Base-by-base conservation (phyloP, 1,139 yeast species). In the Diutina catenulata region DNA sequence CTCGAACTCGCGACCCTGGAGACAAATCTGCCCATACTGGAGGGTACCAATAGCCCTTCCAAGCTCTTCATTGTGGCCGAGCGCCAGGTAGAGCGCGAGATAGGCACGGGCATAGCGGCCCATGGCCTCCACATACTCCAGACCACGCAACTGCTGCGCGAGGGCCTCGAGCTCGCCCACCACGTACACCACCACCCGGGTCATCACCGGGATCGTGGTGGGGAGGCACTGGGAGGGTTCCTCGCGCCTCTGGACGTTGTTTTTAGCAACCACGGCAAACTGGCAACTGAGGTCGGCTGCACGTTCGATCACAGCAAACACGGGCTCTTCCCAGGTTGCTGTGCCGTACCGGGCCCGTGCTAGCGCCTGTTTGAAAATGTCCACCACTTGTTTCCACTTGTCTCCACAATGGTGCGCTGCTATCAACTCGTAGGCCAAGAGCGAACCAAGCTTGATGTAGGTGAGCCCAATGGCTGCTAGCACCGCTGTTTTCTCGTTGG, bases 11-110 rank as follows among this genome's bases (percentile, higher is more conserved):
- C 64, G 65, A 38, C 64, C 61, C 41, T 68, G 72, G 16, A 68
- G 50, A 18, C 53, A 51, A n/a, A 67, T 45, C 13, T 67, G 50
- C 21, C 69, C 50, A 38, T 54, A 65, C 39, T 65, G 63, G 4
- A 65, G 48, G 15, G 67, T 48, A 0, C 74, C 74, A 18, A 68
- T 54, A 1, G 73, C 69, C 31, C 56, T 59, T 1, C 74, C 74
- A 9, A 66, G 38, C 37, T 64, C 62, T 42, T 63, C 68, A 44
- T 68, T 66, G 38, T 57, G 51, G 41, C 67, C 73, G 29, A 66
- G 59, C 0, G 71, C 52, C 16, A 66, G 52, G 42, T 66, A 68
- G 31, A 64, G 47, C 0, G 68, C 72, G 25, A 70, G 64, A 41
- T 66, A 65, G 0, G 70, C 70, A 16, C 52, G 47, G 4, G 62